Evolutionary conservation across 148 eudicot genomes (phyloP), one percentile per base, ranked within the genome.

Genomic region (Beta vulgaris): DNA sequence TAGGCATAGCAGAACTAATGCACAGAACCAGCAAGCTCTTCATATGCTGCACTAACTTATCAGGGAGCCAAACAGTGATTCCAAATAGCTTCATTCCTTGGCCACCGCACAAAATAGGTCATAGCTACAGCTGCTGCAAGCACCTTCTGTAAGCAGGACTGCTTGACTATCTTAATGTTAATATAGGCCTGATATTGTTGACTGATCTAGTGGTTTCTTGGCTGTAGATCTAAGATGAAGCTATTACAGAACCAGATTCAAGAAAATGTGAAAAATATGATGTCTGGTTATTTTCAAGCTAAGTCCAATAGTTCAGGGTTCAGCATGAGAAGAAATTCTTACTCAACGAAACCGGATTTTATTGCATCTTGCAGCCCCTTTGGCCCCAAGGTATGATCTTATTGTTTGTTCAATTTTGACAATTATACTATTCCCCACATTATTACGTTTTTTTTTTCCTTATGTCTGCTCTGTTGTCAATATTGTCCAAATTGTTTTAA

Each of bases 311-410:
- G 78, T 66, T 77, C 77, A 21, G 73, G 82, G 64, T 69, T 69
- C 77, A 72, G 77, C 48, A 48, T 71, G 19, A 75, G 71, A 61
- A 32, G 84, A 55, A 79, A 77, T 54, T 26, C 82, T 74, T 37
- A 13, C 65, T 72, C 69, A 31, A 49, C 77, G 29, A 89, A 86
- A 78, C 95, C 91, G 13, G 71, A 68, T 62, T 88, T 92, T 66
- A 59, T 95, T 79, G 98, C 88, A 74, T 95, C 97, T 58, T 90
- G 98, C 81, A 95, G 96, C 72, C 67, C 77, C 58, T 95, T 95
- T 82, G 96, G 98, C 75, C 92, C 92, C 40, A 80, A 90, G 97
- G 98, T 94, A 87, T 71, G 42, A 36, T 61, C 72, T 53, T 28
- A 21, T 39, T 39, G 42, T 63, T 36, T 67, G 53, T 67, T 26